Evolutionary conservation across 352 stramenopile genomes (phyloP), one percentile per base, ranked within the genome.

Genomic region (Globisporangium abappressorium): DNA sequence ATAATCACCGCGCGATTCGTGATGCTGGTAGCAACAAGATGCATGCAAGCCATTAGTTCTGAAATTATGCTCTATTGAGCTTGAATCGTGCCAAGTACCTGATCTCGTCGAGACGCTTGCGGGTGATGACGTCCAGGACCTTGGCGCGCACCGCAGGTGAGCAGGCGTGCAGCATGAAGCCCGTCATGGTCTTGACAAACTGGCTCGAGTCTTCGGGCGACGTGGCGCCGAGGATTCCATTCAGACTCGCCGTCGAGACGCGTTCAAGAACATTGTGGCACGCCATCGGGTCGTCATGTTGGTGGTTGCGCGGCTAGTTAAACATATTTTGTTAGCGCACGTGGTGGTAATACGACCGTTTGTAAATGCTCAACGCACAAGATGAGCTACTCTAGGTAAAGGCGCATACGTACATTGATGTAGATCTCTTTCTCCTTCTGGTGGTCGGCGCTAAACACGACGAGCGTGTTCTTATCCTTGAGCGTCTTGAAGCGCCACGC

Each of bases 91-190:
- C 12, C 38, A 46, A 20, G 55, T 70, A 82, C 75, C 46, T 82
- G 75, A 95, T 90, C 38, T 95, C 87, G 22, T 75, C 66, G 5
- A 95, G 68, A 24, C 87, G 72, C 65, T 87, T 62, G 47, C 76
- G 79, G 4, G 85, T 89, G 43, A 95, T 76, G n/a, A 95, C 81
- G 56, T 95, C 82, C 49, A 95, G 76, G 43, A 95, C 81, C 55
- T 82, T 86, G 12, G 79, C 71, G 30, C 87, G 84, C 63, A 91
- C 85, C 26, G 69, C 67, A 24, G 85, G 81, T 9, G 78, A 68
- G 36, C 82, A 90, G 36, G 84, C 82, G 43, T 92, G 82, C 57
- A 95, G 76, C 85, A 95, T 93, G 67, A 95, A 95, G 59, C 84
- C 82, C 8, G 87, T 91, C 87, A 95, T 94, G 20, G 83, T 94